These are phyloP conservation scores for Penicillium sp. DNA, from an alignment of 2,329 filamentous ascomycete genomes.

Conservation along the genomic window DNA sequence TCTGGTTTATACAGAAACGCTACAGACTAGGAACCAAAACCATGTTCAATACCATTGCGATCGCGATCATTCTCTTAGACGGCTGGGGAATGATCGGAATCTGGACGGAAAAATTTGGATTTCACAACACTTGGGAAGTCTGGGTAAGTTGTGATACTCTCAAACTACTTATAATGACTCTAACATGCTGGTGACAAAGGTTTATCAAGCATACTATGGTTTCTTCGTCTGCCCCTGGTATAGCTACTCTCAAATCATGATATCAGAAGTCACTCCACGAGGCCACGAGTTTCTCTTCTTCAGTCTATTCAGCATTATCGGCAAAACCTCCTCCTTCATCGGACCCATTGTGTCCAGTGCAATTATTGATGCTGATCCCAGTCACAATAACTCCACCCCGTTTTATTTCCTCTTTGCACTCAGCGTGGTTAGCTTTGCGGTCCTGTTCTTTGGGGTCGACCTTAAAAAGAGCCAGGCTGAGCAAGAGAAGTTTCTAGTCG, in stretches of 20 bases:
- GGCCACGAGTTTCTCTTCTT: constrained; percentile 75
- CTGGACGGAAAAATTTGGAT: constrained; percentile 59
- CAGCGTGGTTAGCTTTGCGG: constrained; percentile 58
- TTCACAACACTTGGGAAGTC: constrained; percentile 59
- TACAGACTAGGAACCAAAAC: constrained; percentile 65
- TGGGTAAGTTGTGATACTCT: constrained; percentile 39
- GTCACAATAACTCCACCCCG: constrained; percentile 61
- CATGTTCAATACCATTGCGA: constrained; percentile 69
- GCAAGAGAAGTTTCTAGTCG: constrained; percentile 60
- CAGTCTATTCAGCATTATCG: constrained; percentile 69
- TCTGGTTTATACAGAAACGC: constrained; percentile 66
- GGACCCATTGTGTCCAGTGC: constrained; percentile 70
- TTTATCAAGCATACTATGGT: constrained; percentile 63
- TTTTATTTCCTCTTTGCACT: constrained; percentile 70
- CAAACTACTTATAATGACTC: neutral
- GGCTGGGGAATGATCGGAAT: constrained; percentile 65
- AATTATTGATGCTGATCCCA: constrained; percentile 66
- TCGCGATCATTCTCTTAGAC: constrained; percentile 64
- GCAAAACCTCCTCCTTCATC: constrained; percentile 70
- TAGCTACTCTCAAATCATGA: constrained; percentile 72
- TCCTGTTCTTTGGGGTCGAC: constrained; percentile 62
- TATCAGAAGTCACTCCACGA: constrained; percentile 69
- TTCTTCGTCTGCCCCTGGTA: constrained; percentile 72
- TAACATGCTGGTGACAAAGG: constrained; percentile 16
- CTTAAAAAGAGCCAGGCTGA: constrained; percentile 64